These are phyloP conservation scores for Acanthamoeba triangularis DNA, from an alignment of 208 protist species.

Conservation along the genomic window DNA sequence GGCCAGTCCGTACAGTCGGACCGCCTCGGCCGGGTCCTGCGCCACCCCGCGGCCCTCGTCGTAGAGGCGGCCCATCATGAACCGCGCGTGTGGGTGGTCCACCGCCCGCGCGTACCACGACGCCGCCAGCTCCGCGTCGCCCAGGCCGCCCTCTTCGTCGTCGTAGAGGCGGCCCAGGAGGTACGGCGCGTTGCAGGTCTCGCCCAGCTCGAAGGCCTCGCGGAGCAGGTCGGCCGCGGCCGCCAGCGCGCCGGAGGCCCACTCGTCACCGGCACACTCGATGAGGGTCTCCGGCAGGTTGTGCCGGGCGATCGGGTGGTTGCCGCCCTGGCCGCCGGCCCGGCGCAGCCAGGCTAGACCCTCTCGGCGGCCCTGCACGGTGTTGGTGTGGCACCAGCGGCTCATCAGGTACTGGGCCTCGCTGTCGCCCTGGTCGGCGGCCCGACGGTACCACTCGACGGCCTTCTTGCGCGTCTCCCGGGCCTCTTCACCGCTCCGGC, in stretches of 20 bases:
- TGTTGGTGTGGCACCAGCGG: not conserved
- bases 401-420: conserved; percentile 10
- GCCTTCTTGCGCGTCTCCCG: not conserved
- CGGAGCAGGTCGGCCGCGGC: not conserved
- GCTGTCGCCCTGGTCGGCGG: not conserved
- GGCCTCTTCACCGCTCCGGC: not conserved
- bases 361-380: not conserved
- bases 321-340: no score
- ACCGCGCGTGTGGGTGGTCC: not conserved
- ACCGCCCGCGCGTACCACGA: not conserved
- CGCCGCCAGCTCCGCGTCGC: not conserved
- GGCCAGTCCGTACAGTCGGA: no score
- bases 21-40: no score
- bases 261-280: not conserved
- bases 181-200: not conserved
- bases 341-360: not conserved
- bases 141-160: not conserved
- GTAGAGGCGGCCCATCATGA: not conserved
- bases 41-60: no score
- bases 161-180: not conserved
- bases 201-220: not conserved
- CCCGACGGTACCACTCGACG: not conserved
- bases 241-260: no score
- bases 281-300: not conserved
- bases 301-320: not conserved